These are phyloP conservation scores for Curvularia verruculosa DNA, from an alignment of 2,329 filamentous ascomycete species.

Conservation along the genomic window DNA sequence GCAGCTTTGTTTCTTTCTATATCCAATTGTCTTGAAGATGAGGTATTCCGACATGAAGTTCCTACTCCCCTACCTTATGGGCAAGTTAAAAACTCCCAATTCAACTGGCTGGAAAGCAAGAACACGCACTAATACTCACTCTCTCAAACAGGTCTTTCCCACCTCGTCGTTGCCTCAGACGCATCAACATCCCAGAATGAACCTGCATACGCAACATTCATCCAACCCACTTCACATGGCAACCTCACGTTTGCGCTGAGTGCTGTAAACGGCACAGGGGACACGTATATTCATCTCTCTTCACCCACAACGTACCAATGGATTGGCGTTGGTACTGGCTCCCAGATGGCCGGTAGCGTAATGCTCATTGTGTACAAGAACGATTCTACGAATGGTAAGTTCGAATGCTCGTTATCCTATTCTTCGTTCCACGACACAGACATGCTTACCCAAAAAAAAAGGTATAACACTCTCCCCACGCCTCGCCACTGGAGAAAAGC, in stretches of 20 bases:
- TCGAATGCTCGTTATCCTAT: neutral
- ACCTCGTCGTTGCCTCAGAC: neutral
- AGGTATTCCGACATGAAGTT: neutral
- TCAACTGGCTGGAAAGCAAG: neutral
- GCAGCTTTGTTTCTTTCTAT: neutral
- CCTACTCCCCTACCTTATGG: neutral
- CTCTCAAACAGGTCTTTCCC: neutral
- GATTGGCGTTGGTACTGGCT: neutral
- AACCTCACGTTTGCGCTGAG: neutral
- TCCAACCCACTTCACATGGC: neutral
- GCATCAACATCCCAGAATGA: neutral
- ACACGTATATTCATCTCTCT: neutral
- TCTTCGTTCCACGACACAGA: neutral
- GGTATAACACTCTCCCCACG: neutral
- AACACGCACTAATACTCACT: neutral
- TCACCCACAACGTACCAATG: neutral
- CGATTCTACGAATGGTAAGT: neutral
- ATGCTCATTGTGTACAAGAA: neutral
- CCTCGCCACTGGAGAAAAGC: neutral
- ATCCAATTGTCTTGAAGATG: neutral
- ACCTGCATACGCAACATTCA: neutral
- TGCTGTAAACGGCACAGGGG: neutral
- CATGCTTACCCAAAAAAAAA: neutral
- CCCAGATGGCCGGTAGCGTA: neutral
- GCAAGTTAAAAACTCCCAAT: neutral